Base-by-base conservation (phyloP, 164 flowering plant species). In the Magnolia kwangsiensis region DNA sequence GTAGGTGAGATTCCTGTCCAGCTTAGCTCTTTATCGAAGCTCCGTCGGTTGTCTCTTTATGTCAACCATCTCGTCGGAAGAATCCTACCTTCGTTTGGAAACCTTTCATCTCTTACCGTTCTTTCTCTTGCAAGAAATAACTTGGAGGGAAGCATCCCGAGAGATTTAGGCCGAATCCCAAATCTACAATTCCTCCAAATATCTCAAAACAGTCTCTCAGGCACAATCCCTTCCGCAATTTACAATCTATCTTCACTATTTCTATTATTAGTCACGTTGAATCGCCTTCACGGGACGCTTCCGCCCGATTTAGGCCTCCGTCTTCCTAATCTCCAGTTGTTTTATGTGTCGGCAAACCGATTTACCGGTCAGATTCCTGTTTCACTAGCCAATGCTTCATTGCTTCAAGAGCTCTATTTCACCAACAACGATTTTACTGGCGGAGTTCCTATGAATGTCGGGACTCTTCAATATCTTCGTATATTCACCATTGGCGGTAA, bases 261-360 rank as follows among this genome's bases (percentile, higher is more conserved):
- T 3, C 0, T 0, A 4, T 19, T 85, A 1, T 24, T 59, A 4
- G 0, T 79, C 0, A 1, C 55, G 0, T 13, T 0, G 1, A 83
- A 82, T 64, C 69, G 69, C 14, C 49, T 87, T 1, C 11, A 51
- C 0, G 89, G 89, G 0, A 69, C 13, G 63, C 78, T 87, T 61
- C 83, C 85, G 1, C 23, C 68, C 0, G 50, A 71, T 9, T 13
- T 87, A 2, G 83, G 85, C 20, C 8, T 76, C 75, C 76, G 23
- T 20, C 72, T 84, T 37, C 86, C 88, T 14, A 66, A 77, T 16
- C 81, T 84, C n/a, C 11, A 27, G 37, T 0, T 0, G 0, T 7
- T 81, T 2, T 0, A 0, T 0, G 13, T 83, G 1, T 67, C 31
- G 11, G 13, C 0, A 1, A 80, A 68, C 18, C 10, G 16, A 2